A percentile compares a stretch with the other conserved stretches of the same genome.
phyloP scores from a whole-genome alignment of 2,329 filamentous ascomycete genomes.

The Paraphoma sp. region DNA sequence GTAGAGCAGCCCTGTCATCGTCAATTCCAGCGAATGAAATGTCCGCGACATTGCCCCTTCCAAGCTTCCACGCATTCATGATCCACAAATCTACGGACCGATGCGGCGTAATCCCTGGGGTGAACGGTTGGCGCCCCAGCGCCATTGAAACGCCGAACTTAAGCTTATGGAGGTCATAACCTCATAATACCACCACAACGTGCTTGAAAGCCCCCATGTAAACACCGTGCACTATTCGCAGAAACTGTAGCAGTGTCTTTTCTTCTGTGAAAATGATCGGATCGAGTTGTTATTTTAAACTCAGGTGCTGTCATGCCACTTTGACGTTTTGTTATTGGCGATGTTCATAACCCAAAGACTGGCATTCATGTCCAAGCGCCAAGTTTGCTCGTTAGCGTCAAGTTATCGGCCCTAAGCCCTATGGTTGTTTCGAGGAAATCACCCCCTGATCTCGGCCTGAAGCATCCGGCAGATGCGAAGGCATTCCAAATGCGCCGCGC shows the following conservation, averaged over 20 bases:
- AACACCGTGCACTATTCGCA: too few species aligned
- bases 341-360: neutral
- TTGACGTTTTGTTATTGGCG: too few species aligned
- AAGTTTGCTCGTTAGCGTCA: constrained; percentile 6
- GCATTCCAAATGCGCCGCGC: neutral
- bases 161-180: constrained; percentile 1
- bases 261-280: too few species aligned
- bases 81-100: neutral
- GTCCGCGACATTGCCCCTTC: neutral
- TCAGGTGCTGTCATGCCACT: too few species aligned
- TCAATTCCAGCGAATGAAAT: constrained; percentile 5
- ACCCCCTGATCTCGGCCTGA: constrained; percentile 1
- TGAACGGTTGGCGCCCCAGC: neutral
- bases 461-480: constrained; percentile 3
- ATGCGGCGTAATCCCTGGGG: neutral
- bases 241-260: too few species aligned
- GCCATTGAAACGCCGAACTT: constrained; percentile 1
- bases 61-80: neutral
- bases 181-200: too few species aligned
- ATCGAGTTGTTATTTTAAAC: too few species aligned
- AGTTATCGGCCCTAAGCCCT: constrained; percentile 7
- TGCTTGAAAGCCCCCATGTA: too few species aligned
- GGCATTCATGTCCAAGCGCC: constrained; percentile 1
- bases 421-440: constrained; percentile 8
- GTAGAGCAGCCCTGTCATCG: neutral